A percentile compares a stretch with the other conserved stretches of the same genome.
Conservation (phyloP, 2,329 filamentous ascomycete genomes). For the Penicillium sp. region DNA sequence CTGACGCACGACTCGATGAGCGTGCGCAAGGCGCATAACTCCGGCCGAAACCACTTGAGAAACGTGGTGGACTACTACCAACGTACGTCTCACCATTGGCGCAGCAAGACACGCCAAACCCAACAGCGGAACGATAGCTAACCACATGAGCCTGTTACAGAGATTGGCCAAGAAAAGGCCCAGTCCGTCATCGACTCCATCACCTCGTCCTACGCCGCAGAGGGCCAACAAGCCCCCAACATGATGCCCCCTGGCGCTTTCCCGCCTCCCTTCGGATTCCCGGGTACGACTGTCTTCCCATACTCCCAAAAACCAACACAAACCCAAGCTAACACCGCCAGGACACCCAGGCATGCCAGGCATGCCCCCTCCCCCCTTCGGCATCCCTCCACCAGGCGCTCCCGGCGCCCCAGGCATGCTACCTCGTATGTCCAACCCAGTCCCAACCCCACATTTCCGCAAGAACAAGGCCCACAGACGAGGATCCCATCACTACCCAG, state of each 20-base stretch:
- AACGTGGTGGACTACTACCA: conserved; percentile 99
- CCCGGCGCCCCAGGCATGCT: conserved; percentile 44
- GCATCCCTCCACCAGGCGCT: conserved; percentile 46
- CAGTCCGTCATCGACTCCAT: conserved; percentile 98
- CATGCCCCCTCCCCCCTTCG: conserved; percentile 59
- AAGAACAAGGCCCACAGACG: neutral
- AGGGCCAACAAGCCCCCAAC: conserved; percentile 82
- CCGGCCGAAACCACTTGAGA: conserved; percentile 89
- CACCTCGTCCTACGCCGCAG: conserved; percentile 89
- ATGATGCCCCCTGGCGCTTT: conserved; percentile 58
- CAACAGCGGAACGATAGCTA: neutral
- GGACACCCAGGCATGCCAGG: conserved; percentile 42
- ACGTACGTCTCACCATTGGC: conserved; percentile 52
- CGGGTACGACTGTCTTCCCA: conserved; percentile 46
- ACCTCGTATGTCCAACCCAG: conserved; percentile 52
- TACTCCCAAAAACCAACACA: neutral
- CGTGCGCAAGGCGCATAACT: conserved; percentile 98
- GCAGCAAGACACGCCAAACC: neutral
- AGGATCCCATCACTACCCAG: neutral
- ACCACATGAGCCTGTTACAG: conserved; percentile 45
- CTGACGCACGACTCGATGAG: conserved; percentile 99
- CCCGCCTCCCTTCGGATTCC: conserved; percentile 61
- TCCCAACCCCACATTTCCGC: neutral
- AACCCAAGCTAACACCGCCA: conserved; percentile 9
- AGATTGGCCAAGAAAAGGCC: conserved; percentile 97